Evolutionary conservation across 2,329 filamentous ascomycete species (phyloP), one percentile per base, ranked within the genome.

Genomic region (Neofusicoccum kwambonambiense): DNA sequence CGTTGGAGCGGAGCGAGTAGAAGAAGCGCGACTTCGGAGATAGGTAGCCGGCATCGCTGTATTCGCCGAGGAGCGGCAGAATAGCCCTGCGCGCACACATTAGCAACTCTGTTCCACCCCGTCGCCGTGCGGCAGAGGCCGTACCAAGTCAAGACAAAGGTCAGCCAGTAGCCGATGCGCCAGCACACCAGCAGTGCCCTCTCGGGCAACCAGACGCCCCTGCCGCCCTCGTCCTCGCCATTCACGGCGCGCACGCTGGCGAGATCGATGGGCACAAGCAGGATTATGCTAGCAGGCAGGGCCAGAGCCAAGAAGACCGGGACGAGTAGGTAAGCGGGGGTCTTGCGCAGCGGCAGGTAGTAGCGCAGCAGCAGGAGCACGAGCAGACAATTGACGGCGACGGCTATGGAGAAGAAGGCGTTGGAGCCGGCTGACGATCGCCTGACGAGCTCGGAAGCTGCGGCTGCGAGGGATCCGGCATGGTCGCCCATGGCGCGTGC

Each of bases 121-220:
- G 8, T 19, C 13, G 17, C 54, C 11, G 13, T 1, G 13, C 27
- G 0, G 5, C 35, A 27, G 15, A 52, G 51, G 49, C 70, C 83
- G 58, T 81, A 94, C 95, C 95, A 99, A 64, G 94, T 98, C 73
- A 99, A 80, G 58, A 89, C 88, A 79, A 99, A 99, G 0, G 94
- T 98, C 64, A 99, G 83, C 95, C 95, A 99, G 80, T 99, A 99
- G 19, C 90, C 90, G 69, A 99, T 94, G 74, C 94, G 87, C 95
- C 95, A 99, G 65, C 90, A 90, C 27, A 97, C 92, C 72, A 96
- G 82, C 56, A 97, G 83, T 34, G 93, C 85, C 57, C 88, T 82
- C 69, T 90, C 84, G 4, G 91, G 90, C 39, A 99, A 85, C 92
- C 93, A 97, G 73, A 99, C 91, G 39, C 93, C 95, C 70, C 89